phyloP scores from a whole-genome alignment of 2,329 filamentous ascomycete species.

The Hypoxylon sp. region DNA sequence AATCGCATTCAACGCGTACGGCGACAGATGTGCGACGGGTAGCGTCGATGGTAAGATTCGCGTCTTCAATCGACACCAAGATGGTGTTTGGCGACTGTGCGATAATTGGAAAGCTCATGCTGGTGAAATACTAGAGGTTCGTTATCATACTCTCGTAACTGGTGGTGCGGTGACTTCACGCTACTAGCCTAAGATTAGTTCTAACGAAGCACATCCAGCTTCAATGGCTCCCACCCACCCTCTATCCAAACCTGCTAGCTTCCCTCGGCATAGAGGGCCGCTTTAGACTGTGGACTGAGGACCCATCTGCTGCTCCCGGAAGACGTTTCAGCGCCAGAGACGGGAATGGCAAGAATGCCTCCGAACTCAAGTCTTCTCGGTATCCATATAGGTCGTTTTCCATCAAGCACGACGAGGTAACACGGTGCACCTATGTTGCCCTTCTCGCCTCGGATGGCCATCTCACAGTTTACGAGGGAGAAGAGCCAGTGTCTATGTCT shows the following conservation, averaged over 20 bases:
- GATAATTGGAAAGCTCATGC: conserved; percentile 94
- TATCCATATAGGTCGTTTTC: conserved; percentile 86
- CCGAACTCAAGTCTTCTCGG: conserved; percentile 70
- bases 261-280: conserved; percentile 91
- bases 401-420: conserved; percentile 85
- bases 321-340: conserved; percentile 81
- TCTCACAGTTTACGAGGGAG: conserved; percentile 86
- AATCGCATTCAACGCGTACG: conserved; percentile 92
- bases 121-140: conserved; percentile 89
- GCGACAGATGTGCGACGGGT: conserved; percentile 90
- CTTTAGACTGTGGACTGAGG: conserved; percentile 94
- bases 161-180: not conserved
- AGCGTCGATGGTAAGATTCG: conserved; percentile 94
- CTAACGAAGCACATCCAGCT: conserved; percentile 68
- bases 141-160: conserved; percentile 47
- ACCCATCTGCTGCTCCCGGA: conserved; percentile 83
- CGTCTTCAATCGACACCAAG: conserved; percentile 87
- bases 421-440: conserved; percentile 85
- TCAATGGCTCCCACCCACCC: conserved; percentile 92
- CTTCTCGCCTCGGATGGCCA: conserved; percentile 87
- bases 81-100: conserved; percentile 82
- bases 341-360: conserved; percentile 64
- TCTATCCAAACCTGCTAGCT: conserved; percentile 87
- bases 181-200: conserved; percentile 6
- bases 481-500: conserved; percentile 83